Evolutionary conservation across 2,329 filamentous ascomycete species (phyloP).

Genomic region (Metarhizium guizhouense): DNA sequence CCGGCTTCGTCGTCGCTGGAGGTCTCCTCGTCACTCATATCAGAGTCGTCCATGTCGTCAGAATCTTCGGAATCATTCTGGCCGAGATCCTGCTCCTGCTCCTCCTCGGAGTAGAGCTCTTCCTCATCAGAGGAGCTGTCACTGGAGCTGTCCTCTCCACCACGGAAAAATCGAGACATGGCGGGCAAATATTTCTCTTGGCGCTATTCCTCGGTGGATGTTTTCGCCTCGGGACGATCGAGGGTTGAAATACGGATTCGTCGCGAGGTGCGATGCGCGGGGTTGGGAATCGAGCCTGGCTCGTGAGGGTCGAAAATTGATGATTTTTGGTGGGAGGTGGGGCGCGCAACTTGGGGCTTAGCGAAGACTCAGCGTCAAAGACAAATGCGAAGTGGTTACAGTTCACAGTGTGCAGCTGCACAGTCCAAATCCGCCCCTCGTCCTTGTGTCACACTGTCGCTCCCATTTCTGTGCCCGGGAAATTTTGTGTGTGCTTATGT

Average conservation of each 20-base stretch:
- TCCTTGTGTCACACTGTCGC: not conserved
- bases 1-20: conserved; percentile 57
- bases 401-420: not conserved
- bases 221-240: conserved; percentile 11
- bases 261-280: conserved; percentile 24
- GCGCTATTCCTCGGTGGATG: conserved; percentile 5
- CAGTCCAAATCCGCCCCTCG: not conserved
- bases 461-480: not conserved
- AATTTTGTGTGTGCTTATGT: conserved; percentile 8
- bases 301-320: conserved; percentile 27
- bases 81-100: conserved; percentile 32
- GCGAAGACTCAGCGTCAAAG: conserved; percentile 13
- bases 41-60: conserved; percentile 36
- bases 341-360: conserved; percentile 29
- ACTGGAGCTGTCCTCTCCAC: conserved; percentile 84
- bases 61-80: conserved; percentile 25
- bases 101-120: conserved; percentile 65
- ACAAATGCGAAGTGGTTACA: too few species aligned
- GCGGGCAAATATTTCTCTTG: conserved; percentile 29
- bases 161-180: conserved; percentile 97
- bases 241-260: conserved; percentile 3
- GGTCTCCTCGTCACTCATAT: conserved; percentile 44
- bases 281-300: conserved; percentile 22
- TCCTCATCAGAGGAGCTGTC: conserved; percentile 96
- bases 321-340: conserved; percentile 35